Evolutionary conservation across 1,284 basidiomycete species (phyloP).

Genomic region (Vanrija sp.): DNA sequence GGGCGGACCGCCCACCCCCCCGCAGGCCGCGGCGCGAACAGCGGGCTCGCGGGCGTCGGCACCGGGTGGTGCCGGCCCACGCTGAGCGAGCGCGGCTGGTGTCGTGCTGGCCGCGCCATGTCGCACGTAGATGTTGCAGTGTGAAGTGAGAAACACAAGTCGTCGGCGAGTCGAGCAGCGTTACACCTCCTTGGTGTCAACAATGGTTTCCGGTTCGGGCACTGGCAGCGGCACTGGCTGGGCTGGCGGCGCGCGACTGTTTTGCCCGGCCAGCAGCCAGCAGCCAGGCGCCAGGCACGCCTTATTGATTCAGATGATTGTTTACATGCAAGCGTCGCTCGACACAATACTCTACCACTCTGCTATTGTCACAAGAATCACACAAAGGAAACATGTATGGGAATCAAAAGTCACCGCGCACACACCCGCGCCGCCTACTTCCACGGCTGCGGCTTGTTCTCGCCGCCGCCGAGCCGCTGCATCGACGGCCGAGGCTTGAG

Average conservation of each 20-base stretch:
- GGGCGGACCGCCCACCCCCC: conserved; percentile 3
- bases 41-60: background rate
- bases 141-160: background rate
- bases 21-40: background rate
- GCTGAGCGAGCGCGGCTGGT: background rate
- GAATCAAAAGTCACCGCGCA: background rate
- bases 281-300: too few species aligned
- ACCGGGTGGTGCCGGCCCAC: background rate
- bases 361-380: too few species aligned
- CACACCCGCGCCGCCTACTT: background rate
- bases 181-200: too few species aligned
- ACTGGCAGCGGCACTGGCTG: too few species aligned
- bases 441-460: background rate
- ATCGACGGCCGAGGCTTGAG: conserved; percentile 2
- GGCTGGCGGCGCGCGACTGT: too few species aligned
- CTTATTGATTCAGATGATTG: too few species aligned
- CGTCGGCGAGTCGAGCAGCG: too few species aligned
- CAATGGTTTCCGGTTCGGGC: too few species aligned
- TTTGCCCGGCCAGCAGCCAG: too few species aligned
- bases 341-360: too few species aligned
- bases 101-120: background rate
- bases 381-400: background rate
- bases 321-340: too few species aligned
- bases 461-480: background rate
- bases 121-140: background rate